Percentiles rank a stretch among this genome's conserved stretches.
phyloP scores from a whole-genome alignment of 164 flowering plant species.

The Cinnamomum micranthum region DNA sequence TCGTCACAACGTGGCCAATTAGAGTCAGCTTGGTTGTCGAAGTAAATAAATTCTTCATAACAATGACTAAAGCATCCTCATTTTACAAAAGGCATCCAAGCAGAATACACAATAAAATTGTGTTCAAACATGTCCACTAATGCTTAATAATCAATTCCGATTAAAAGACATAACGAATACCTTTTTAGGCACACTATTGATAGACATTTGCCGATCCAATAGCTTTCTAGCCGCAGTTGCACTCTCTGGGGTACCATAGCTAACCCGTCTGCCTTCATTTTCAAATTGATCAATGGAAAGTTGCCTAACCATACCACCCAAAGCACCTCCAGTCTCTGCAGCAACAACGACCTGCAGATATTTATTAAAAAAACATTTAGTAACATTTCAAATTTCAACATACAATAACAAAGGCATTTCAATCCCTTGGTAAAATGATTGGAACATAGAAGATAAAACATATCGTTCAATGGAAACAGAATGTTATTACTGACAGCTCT shows the following conservation, averaged over 20 bases:
- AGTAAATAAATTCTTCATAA: too few relatives aligned
- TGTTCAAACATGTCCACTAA: background rate
- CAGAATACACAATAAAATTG: background rate
- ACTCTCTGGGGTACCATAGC: slow-evolving; percentile 97
- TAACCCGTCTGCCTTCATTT: slow-evolving; percentile 95
- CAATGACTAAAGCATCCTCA: too few relatives aligned
- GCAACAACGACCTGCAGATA: slow-evolving; percentile 79
- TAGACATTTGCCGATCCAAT: slow-evolving; percentile 93
- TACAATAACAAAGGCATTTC: background rate
- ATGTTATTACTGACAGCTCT: slow-evolving; percentile 70
- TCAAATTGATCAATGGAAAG: slow-evolving; percentile 43
- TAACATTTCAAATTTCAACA: background rate
- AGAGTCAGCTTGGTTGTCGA: too few relatives aligned
- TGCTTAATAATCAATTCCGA: background rate
- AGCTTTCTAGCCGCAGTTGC: slow-evolving; percentile 96
- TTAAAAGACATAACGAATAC: slow-evolving; percentile 28
- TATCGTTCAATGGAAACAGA: background rate
- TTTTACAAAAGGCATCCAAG: background rate
- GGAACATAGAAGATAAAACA: slow-evolving; percentile 1
- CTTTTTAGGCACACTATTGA: slow-evolving; percentile 96
- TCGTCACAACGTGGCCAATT: too few relatives aligned
- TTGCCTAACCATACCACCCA: slow-evolving; percentile 43
- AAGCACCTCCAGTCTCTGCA: slow-evolving; percentile 81
- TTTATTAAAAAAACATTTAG: background rate
- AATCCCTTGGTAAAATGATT: background rate